A percentile compares a stretch with the other conserved stretches of the same genome.
phyloP scores from a whole-genome alignment of 1,139 yeast genomes.

The Yamadazyma dushanensis region DNA sequence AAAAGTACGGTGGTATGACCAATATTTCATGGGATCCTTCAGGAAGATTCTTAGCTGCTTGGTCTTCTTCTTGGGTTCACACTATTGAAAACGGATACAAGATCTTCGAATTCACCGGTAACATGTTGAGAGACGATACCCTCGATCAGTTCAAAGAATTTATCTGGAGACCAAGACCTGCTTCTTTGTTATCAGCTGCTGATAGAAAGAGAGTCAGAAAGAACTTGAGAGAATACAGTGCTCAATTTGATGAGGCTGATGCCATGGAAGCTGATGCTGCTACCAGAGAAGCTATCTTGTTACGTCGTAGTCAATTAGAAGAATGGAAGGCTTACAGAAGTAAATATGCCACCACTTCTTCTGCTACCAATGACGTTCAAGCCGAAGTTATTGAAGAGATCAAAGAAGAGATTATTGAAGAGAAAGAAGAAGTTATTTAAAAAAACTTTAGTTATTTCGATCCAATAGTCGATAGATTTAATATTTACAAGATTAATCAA shows the following conservation, averaged over 20 bases:
- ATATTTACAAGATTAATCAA: constrained; percentile 7
- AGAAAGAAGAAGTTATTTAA: constrained; percentile 76
- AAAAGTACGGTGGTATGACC: constrained; percentile 76
- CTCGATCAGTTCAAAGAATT: constrained; percentile 86
- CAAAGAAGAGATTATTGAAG: constrained; percentile 70
- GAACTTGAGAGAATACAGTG: constrained; percentile 85
- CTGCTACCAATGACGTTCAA: constrained; percentile 49
- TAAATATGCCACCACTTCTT: constrained; percentile 49
- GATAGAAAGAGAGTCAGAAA: constrained; percentile 89
- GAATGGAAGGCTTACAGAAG: constrained; percentile 87
- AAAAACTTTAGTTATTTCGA: too few relatives aligned
- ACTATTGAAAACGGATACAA: constrained; percentile 88
- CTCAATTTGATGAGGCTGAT: constrained; percentile 92
- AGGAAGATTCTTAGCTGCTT: constrained; percentile 84
- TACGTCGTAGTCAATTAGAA: constrained; percentile 77
- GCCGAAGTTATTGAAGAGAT: constrained; percentile 72
- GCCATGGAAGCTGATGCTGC: constrained; percentile 97
- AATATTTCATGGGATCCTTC: constrained; percentile 94
- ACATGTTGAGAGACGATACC: constrained; percentile 68
- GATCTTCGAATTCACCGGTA: constrained; percentile 83
- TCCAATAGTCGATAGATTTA: too few relatives aligned
- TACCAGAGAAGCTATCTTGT: constrained; percentile 82
- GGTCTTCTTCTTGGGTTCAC: constrained; percentile 88
- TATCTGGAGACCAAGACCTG: constrained; percentile 98
- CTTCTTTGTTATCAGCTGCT: constrained; percentile 67